Evolutionary conservation across 306 rosid genomes (phyloP), one percentile per base, ranked within the genome.

Genomic region (Vachellia collinsii): DNA sequence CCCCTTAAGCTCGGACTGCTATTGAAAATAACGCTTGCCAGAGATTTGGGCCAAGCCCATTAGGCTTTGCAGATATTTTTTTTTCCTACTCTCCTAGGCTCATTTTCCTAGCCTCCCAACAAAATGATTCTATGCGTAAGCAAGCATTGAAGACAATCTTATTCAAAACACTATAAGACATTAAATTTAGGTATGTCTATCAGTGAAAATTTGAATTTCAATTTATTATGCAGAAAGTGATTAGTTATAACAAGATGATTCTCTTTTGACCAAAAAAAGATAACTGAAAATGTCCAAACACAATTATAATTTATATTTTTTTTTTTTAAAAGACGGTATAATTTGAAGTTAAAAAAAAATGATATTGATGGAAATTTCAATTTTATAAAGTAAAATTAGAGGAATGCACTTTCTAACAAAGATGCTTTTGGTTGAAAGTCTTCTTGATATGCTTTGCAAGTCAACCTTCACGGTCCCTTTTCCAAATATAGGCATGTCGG

Each of bases 371-470:
- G 3, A 11, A 23, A 8, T 56, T 25, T 25, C 1, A 25, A 61
- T 25, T 11, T 61, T 25, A 3, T 4, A 23, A 61, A 61, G 19
- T 11, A 25, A 61, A 61, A 22, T 23, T 0, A 61, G 23, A 1
- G 38, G 64, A 9, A 23, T 19, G 48, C 16, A 41, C 20, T 81
- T 77, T 81, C 80, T 83, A 79, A 89, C 92, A 79, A 81, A 66
- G 80, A 83, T 81, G 64, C 34, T 80, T 77, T 83, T 68, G 63
- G 56, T 81, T 63, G 77, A 82, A 78, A 82, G 80, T 66, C 22
- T 29, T 29, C 34, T 58, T 3, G 3, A 22, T 3, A 9, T 20
- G 64, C 3, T 8, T 22, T 20, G 2, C 0, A 10, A 58, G 65
- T 59, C 65, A 59, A 23, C 65, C 63, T 56, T 56, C 63, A 3